Evolutionary conservation across 2,329 filamentous ascomycete species (phyloP).

Genomic region (Emydomyces testavorans): DNA sequence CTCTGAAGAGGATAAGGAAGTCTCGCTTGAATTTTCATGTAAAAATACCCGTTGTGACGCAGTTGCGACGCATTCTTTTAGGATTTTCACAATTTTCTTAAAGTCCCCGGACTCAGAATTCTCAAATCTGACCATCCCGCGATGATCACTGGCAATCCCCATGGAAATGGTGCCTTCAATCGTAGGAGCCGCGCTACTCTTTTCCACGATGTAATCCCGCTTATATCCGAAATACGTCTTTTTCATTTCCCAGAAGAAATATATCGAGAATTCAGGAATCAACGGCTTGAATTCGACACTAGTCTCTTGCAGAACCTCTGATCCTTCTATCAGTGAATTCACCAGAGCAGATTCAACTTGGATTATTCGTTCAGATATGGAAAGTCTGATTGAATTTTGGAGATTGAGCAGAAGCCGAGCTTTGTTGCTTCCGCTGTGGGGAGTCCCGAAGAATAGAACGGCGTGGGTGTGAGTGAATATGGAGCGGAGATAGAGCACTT

Average conservation of each 20-base stretch:
- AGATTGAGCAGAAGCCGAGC: slow-evolving; percentile 20
- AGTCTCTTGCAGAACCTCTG: slow-evolving; percentile 32
- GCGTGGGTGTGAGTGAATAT: slow-evolving; percentile 31
- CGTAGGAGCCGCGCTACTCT: slow-evolving; percentile 24
- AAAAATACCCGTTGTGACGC: too few species aligned
- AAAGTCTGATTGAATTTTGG: slow-evolving; percentile 23
- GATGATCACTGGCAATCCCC: slow-evolving; percentile 26
- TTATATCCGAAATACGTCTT: slow-evolving; percentile 28
- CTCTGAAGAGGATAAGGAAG: too few species aligned
- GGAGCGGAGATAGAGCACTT: slow-evolving; percentile 25
- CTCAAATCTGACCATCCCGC: slow-evolving; percentile 25
- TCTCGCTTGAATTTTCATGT: too few species aligned
- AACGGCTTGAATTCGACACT: slow-evolving; percentile 30
- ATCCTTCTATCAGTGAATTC: slow-evolving; percentile 41
- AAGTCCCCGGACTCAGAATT: slow-evolving; percentile 20
- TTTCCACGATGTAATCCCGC: slow-evolving; percentile 26
- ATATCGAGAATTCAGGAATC: slow-evolving; percentile 29
- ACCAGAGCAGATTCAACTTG: slow-evolving; percentile 38
- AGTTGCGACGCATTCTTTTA: too few species aligned
- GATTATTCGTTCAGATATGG: slow-evolving; percentile 21
- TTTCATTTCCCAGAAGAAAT: slow-evolving; percentile 29
- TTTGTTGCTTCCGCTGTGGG: slow-evolving; percentile 29
- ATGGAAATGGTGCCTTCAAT: slow-evolving; percentile 27
- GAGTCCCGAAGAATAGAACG: slow-evolving; percentile 31
- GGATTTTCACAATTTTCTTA: slow-evolving; percentile 13